Evolutionary conservation across 192 early-diverging fungal genomes (phyloP), one percentile per base, ranked within the genome.

Genomic region (Coemansia sp.): DNA sequence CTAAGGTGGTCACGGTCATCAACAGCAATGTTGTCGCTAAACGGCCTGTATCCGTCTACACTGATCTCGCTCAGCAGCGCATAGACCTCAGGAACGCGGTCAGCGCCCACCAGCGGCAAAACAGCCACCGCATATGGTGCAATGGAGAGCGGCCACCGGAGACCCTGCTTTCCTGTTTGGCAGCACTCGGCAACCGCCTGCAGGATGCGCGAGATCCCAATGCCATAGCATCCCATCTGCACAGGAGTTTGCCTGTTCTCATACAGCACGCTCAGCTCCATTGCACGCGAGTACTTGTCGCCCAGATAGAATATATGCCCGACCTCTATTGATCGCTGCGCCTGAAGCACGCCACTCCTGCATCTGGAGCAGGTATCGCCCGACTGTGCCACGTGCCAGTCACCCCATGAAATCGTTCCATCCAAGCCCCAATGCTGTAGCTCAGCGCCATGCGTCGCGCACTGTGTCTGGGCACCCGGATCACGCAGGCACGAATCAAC

Each of bases 211-310:
- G 90, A 89, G 3, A 97, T 77, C 40, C 95, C 95, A 37, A 97
- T 87, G 32, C 94, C 94, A 64, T 88, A 96, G 80, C 95, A 96
- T 39, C 95, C 94, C 94, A 96, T 96, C 65, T 93, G 85, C 47
- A 91, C 86, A 26, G 81, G 85, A 3, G 67, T 62, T 16, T 79
- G 61, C 32, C 80, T 58, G 10, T 62, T 72, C 7, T 76, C 47
- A 45, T 78, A 69, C 12, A 62, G 58, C 37, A 89, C 87, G 6
- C 62, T 76, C 2, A 93, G 91, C 32, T 87, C 77, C 58, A 97
- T 68, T 11, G 87, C 76, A 16, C 68, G 54, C 10, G 95, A 97
- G 77, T 96, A 97, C 69, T 90, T 93, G 37, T 90, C 94, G 21
- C 95, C 95, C 11, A 96, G 83, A 58, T 92, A 88, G 69, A 97